phyloP scores from a whole-genome alignment of 129 eudicot species.

The Chrysanthemum makinoi region DNA sequence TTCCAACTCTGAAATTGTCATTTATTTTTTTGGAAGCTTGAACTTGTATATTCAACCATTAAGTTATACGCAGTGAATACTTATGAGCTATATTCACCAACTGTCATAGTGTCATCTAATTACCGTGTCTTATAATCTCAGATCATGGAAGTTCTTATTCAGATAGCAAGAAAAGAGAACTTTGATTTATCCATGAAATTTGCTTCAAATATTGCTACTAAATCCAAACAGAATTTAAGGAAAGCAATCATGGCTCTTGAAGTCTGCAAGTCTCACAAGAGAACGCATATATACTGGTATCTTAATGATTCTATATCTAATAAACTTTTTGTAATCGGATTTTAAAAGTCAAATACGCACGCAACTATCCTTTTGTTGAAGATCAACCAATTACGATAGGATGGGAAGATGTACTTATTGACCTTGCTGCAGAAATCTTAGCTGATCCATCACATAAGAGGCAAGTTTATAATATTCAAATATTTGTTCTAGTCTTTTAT shows the following conservation, averaged over 20 bases:
- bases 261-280: slow-evolving; percentile 77
- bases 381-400: slow-evolving; percentile 76
- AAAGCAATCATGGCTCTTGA: slow-evolving; percentile 89
- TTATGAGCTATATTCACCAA: background rate
- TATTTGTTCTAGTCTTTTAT: background rate
- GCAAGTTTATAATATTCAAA: slow-evolving; percentile 25
- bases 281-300: background rate
- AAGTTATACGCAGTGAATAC: slow-evolving; percentile 4
- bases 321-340: background rate
- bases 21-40: background rate
- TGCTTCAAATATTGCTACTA: slow-evolving; percentile 71
- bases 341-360: background rate
- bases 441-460: slow-evolving; percentile 66
- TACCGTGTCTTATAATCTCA: slow-evolving; percentile 11
- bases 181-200: slow-evolving; percentile 70
- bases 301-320: background rate
- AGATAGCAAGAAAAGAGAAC: slow-evolving; percentile 68
- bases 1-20: background rate
- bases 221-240: slow-evolving; percentile 65
- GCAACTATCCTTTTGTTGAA: slow-evolving; percentile 82
- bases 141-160: slow-evolving; percentile 78
- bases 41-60: background rate
- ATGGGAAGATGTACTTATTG: slow-evolving; percentile 73
- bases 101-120: background rate
- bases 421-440: slow-evolving; percentile 67